phyloP scores from a whole-genome alignment of 352 stramenopile genomes.

The Phytopythium ostracodes region DNA sequence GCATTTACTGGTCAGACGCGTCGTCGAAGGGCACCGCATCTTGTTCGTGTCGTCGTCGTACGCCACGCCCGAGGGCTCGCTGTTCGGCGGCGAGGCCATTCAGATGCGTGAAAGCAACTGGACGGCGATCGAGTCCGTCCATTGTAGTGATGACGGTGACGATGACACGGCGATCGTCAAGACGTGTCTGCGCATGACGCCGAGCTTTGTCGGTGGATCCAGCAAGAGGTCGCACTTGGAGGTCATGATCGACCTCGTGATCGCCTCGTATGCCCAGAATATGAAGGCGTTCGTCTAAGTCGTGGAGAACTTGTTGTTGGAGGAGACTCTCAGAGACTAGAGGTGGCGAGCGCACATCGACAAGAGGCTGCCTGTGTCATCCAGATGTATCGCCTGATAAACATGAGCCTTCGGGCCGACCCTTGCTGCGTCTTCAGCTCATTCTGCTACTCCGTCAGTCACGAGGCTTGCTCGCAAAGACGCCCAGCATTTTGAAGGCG shows the following conservation, averaged over 20 bases:
- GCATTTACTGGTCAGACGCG: neutral
- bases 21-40: slow-evolving; percentile 6
- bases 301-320: slow-evolving; percentile 13
- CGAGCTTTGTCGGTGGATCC: neutral
- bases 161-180: slow-evolving; percentile 3
- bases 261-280: slow-evolving; percentile 14
- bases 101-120: slow-evolving; percentile 1
- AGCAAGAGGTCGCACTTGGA: slow-evolving; percentile 1
- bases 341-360: too few species aligned
- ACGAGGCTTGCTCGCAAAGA: too few species aligned
- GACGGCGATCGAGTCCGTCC: neutral
- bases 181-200: slow-evolving; percentile 5
- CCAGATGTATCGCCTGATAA: too few species aligned
- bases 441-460: too few species aligned
- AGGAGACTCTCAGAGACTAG: slow-evolving; percentile 1
- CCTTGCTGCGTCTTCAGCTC: too few species aligned
- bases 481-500: too few species aligned
- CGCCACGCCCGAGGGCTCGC: neutral
- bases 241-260: slow-evolving; percentile 10
- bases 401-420: too few species aligned
- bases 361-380: too few species aligned
- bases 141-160: neutral
- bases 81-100: slow-evolving; percentile 4
- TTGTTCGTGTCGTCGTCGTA: slow-evolving; percentile 5
- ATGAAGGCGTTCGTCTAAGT: slow-evolving; percentile 11